Evolutionary conservation across 176 grass and related monocot species (phyloP), one percentile per base, ranked within the genome.

Genomic region (Juncus effusus): DNA sequence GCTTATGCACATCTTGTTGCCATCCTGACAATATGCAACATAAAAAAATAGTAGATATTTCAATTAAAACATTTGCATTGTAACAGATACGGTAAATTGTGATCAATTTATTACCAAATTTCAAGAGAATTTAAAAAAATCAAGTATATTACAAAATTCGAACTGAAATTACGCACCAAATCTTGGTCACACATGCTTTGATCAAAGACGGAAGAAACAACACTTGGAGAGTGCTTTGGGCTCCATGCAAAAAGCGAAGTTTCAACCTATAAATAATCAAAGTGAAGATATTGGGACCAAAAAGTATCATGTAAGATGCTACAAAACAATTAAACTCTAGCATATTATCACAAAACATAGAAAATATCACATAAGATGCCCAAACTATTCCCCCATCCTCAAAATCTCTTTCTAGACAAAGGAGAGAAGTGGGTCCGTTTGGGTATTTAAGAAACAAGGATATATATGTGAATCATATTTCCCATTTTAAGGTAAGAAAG

Each of bases 231-330:
- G 57, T 65, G 67, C 72, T 75, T 88, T 41, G 77, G 64, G 73
- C 74, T 92, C 85, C 89, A 89, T 47, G 94, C 88, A 89, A 97
- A 97, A 3, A 97, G 72, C 1, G 79, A 81, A 73, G 94, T 92
- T 69, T 97, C 88, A 72, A 97, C 88, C 93, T 97, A 70, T 14
- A 89, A 40, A 74, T 38, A 11, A 28, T 28, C 19, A 28, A 28
- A 28, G 19, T 28, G 19, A 28, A 65, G 54, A 62, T 53, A 64
- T 3, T 65, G 61, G 78, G 51, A 81, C 67, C 61, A 51, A 64
- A 39, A 35, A 54, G 36, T 56, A 69, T 69, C 49, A 54, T 35
- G 7, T 37, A 35, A 53, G 16, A 42, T 13, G 0, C 4, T 45
- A 42, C 16, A 40, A 66, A 50, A 65, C 19, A 11, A 63, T 66